Evolutionary conservation across 352 stramenopile species (phyloP).

Genomic region (Pythium aquatile): DNA sequence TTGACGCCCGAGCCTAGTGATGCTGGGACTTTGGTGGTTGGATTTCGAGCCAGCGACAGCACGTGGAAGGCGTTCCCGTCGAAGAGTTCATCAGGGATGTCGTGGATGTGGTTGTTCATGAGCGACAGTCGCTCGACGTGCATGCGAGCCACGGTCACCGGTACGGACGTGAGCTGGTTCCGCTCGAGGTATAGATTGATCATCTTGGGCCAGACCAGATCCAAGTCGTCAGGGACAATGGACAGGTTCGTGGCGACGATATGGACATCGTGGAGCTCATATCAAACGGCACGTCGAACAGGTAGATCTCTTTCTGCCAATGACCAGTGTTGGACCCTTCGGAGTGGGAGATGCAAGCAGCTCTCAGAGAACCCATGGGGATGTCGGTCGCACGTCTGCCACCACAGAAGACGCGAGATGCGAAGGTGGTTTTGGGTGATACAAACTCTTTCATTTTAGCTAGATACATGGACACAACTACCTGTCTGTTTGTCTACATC

Average conservation of each 20-base stretch:
- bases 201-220: slow-evolving; percentile 2
- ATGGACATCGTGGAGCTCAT: slow-evolving; percentile 15
- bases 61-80: slow-evolving; percentile 6
- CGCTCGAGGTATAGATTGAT: slow-evolving; percentile 24
- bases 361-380: too few species aligned
- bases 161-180: slow-evolving; percentile 4
- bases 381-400: too few species aligned
- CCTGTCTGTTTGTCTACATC: background rate
- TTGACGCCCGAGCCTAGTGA: slow-evolving; percentile 4
- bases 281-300: slow-evolving; percentile 1
- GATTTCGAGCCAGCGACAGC: slow-evolving; percentile 19
- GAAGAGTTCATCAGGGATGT: slow-evolving; percentile 3
- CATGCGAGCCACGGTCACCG: slow-evolving; percentile 6
- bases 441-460: too few species aligned
- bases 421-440: too few species aligned
- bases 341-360: too few species aligned
- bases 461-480: too few species aligned
- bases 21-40: background rate
- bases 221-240: slow-evolving; percentile 9
- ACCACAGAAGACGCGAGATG: too few species aligned
- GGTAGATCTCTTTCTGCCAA: background rate
- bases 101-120: slow-evolving; percentile 10
- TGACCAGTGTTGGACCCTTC: too few species aligned
- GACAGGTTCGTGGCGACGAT: slow-evolving; percentile 12
- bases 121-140: slow-evolving; percentile 13